A percentile compares a stretch with the other conserved stretches of the same genome.
Conservation (phyloP, 179 eudicot genomes). For the Corrigiola litoralis region DNA sequence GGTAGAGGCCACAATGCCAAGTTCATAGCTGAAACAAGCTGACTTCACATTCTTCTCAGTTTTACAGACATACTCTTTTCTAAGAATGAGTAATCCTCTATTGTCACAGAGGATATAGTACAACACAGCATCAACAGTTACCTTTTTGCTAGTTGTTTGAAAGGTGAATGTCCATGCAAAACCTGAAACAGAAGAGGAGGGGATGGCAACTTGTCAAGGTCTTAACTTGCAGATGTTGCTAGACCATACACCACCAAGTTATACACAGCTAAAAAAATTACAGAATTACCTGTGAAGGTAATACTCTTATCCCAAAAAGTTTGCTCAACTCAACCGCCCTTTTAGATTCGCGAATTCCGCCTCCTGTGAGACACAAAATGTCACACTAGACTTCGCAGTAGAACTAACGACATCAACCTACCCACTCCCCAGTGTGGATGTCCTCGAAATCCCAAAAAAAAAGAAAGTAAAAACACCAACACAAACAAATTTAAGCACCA, state of each 20-base stretch:
- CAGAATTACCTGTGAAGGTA: constrained; percentile 59
- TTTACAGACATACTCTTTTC: too few species aligned
- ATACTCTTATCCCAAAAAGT: constrained; percentile 52
- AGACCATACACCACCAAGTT: not conserved
- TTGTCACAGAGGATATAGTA: not conserved
- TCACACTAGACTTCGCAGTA: not conserved
- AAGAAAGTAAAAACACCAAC: too few species aligned
- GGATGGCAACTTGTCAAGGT: not conserved
- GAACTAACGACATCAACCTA: not conserved
- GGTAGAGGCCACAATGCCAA: too few species aligned
- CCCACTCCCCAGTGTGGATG: not conserved
- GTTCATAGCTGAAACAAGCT: too few species aligned
- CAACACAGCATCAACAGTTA: constrained; percentile 16
- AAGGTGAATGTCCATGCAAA: constrained; percentile 91
- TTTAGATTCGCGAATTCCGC: constrained; percentile 84
- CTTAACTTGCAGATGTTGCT: not conserved
- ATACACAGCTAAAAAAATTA: not conserved
- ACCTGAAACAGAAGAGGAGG: constrained; percentile 68
- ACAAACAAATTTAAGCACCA: too few species aligned
- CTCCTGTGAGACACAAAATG: constrained; percentile 39
- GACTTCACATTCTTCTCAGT: too few species aligned
- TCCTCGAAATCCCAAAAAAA: too few species aligned
- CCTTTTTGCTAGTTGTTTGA: constrained; percentile 62
- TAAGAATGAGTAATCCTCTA: not conserved
- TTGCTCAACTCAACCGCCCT: constrained; percentile 68